Base-by-base conservation (phyloP, 441 rosid genomes). In the Erodium trifolium region DNA sequence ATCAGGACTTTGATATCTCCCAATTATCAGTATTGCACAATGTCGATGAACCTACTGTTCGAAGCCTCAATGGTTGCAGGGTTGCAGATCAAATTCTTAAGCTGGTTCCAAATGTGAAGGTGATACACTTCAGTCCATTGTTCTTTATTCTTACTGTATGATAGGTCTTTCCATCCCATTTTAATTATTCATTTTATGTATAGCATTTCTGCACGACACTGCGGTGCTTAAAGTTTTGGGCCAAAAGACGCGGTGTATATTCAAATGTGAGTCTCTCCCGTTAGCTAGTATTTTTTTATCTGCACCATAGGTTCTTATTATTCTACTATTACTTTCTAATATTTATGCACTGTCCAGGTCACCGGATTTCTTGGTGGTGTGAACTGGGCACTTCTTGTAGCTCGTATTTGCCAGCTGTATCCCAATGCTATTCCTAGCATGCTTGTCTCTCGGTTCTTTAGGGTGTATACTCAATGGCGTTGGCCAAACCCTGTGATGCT, bases 401-500 rank as follows among this genome's bases (percentile, higher is more conserved):
- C 93, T 71, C 86, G 83, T 13, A 82, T 88, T 45, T 93, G 98
- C 86, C 97, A 93, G 77, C 90, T 93, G 66, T 93, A 91, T 83
- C 98, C 98, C 43, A 88, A 89, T 67, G 97, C 98, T 6, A 78
- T 85, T 72, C 97, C 98, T 60, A 88, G 95, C 67, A 91, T 89
- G 96, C 81, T 91, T 71, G 89, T 91, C 71, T 88, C 97, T 72
- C 85, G 97, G 1, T 91, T 91, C 71, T 93, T 91, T 70, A 80
- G 97, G 84, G 96, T 93, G 43, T 88, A 87, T 72, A 91, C 96
- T 11, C 93, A 83, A 67, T 93, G 97, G 98, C 89, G 88, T 62
- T 89, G 98, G 98, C 98, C 98, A 16, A 93, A 93, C 74, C 98
- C 97, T 47, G 98, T 93, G 68, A 93, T 91, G 96, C 76, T 91